Evolutionary conservation across 257 asterid genomes (phyloP), one percentile per base, ranked within the genome.

Genomic region (Forsythia viridissima): DNA sequence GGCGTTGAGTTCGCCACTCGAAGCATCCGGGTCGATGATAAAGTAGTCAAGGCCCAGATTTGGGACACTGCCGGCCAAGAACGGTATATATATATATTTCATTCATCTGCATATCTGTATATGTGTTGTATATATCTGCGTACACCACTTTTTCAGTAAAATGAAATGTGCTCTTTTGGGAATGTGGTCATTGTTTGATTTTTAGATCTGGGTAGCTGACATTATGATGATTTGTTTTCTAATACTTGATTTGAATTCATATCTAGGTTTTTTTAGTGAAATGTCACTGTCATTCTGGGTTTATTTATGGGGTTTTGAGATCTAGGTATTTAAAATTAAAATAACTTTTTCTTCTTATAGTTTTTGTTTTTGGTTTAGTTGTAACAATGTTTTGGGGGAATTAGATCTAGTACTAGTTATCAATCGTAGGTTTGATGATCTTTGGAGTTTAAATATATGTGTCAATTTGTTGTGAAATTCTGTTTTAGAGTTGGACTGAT

Each of bases 21-120:
- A 16, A 81, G 84, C 79, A 83, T 86, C 65, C 87, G 78, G 57
- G 57, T 48, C 57, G 57, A 48, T 13, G 57, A 48, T 13, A 48
- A 48, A 48, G 57, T 48, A 12, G 86, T 86, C 71, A 86, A 86
- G 80, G 88, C 90, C 38, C 90, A 86, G 90, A 86, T 86, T 82
- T 84, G 90, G 90, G 90, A 86, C 76, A 86, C 90, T 10, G 90
- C 90, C 16, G 90, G 90, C 16, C 90, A 86, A 51, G 90, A 86
- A 73, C 79, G 90, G 90, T 84, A 72, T 1, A 13, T 13, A 13
- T 3, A 13, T 46, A 12, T 48, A 18, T 18, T 13, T 48, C 4
- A 48, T 30, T 30, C 34, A 30, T 30, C 34, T 30, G 34, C 34
- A 30, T 30, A 30, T 30, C 34, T 30, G 34, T 30, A 30, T 30